A percentile compares a stretch with the other conserved stretches of the same genome.
phyloP scores from a whole-genome alignment of 1,139 yeast genomes.

The Taiozyma sp. region DNA sequence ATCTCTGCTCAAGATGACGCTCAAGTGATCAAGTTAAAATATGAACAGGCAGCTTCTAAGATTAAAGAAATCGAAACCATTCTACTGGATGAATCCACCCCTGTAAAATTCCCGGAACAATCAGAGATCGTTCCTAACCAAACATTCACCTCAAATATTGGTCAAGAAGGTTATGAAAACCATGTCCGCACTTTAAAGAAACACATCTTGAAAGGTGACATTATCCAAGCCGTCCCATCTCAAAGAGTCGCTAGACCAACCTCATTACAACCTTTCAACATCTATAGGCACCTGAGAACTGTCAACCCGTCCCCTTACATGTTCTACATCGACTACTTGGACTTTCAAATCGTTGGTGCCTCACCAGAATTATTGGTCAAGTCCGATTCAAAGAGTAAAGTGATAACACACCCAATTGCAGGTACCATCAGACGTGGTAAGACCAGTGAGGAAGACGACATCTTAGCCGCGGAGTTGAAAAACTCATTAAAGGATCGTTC shows the following conservation, averaged over 20 bases:
- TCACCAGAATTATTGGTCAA: slow-evolving; percentile 92
- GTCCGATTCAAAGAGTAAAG: slow-evolving; percentile 64
- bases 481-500: slow-evolving; percentile 90
- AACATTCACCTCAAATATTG: slow-evolving; percentile 79
- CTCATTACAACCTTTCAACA: slow-evolving; percentile 90
- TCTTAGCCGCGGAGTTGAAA: slow-evolving; percentile 67
- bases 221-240: slow-evolving; percentile 96
- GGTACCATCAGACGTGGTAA: slow-evolving; percentile 91
- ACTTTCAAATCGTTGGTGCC: slow-evolving; percentile 94
- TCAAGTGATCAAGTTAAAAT: slow-evolving; percentile 42
- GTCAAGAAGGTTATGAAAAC: slow-evolving; percentile 85
- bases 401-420: slow-evolving; percentile 95
- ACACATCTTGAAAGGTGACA: slow-evolving; percentile 87
- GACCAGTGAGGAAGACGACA: slow-evolving; percentile 88
- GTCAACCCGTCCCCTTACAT: slow-evolving; percentile 97
- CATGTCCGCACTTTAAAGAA: slow-evolving; percentile 73
- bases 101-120: slow-evolving; percentile 58
- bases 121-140: slow-evolving; percentile 61
- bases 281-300: slow-evolving; percentile 88
- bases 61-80: slow-evolving; percentile 54
- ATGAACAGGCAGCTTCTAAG: slow-evolving; percentile 48
- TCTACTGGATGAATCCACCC: slow-evolving; percentile 39
- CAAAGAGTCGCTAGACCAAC: slow-evolving; percentile 96
- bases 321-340: slow-evolving; percentile 87
- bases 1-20: slow-evolving; percentile 36